phyloP scores from a whole-genome alignment of 2,329 filamentous ascomycete genomes.

The Fusarium siculi region DNA sequence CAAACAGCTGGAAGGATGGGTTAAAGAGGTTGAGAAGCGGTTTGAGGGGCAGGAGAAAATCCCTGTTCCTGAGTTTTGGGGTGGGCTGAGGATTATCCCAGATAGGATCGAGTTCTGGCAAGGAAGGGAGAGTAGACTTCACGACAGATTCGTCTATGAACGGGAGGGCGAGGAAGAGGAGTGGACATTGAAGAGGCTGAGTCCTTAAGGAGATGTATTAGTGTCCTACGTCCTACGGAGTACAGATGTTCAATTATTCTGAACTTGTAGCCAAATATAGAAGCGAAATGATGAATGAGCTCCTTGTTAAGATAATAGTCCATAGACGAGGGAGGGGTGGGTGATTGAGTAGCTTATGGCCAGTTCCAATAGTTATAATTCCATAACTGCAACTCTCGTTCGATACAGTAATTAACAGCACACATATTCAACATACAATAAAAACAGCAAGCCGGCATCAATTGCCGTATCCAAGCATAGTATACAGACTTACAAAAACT shows the following conservation, averaged over 20 bases:
- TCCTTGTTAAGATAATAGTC: not conserved
- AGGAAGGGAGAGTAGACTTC: conserved; percentile 86
- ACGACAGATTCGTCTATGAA: conserved; percentile 92
- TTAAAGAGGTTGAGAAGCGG: conserved; percentile 77
- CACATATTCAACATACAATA: not conserved
- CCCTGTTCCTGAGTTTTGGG: conserved; percentile 94
- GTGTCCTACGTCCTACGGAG: too few relatives aligned
- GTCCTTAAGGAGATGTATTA: conserved; percentile 57
- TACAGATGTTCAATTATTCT: not conserved
- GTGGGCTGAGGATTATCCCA: conserved; percentile 85
- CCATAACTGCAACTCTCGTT: not conserved
- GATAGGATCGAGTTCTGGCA: conserved; percentile 96
- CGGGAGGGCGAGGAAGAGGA: conserved; percentile 57
- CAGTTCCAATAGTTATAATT: not conserved
- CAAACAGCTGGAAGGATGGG: conserved; percentile 78
- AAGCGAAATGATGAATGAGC: not conserved
- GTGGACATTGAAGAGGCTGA: conserved; percentile 79
- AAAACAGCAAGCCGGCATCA: not conserved
- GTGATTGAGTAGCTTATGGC: not conserved
- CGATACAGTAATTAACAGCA: not conserved
- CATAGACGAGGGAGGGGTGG: not conserved
- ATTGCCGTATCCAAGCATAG: not conserved
- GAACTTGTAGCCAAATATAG: not conserved
- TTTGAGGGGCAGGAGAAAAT: conserved; percentile 84
- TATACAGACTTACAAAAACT: not conserved